These are phyloP conservation scores for Puccinia triticina DNA, from an alignment of 1,284 basidiomycete species.

Conservation along the genomic window DNA sequence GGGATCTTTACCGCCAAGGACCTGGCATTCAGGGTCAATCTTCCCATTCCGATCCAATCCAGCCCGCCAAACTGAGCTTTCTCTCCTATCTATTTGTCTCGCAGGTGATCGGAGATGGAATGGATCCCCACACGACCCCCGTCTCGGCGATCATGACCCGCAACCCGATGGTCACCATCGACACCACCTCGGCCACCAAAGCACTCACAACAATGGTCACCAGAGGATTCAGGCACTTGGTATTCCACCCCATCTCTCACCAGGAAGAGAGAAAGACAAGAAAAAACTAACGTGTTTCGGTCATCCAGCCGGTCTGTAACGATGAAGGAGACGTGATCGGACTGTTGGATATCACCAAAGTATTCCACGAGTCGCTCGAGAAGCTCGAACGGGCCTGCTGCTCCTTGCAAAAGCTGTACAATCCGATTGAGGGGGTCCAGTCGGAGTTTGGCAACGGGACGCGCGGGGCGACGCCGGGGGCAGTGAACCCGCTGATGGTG, in stretches of 20 bases:
- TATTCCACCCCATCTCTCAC: constrained; percentile 70
- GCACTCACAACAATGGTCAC: constrained; percentile 98
- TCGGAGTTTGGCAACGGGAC: constrained; percentile 84
- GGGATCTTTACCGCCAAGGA: constrained; percentile 99
- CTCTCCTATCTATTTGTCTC: neutral
- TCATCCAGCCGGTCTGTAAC: constrained; percentile 79
- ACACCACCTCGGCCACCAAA: constrained; percentile 96
- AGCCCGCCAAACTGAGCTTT: no score
- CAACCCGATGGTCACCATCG: constrained; percentile 98
- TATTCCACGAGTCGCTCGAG: constrained; percentile 97
- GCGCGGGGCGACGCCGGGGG: neutral
- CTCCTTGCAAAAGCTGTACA: constrained; percentile 94
- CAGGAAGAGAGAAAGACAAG: no score
- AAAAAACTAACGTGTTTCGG: neutral
- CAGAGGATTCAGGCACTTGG: no score
- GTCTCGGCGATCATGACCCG: no score
- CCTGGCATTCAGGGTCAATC: constrained; percentile 85
- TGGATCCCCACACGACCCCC: no score
- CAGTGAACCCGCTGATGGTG: no score
- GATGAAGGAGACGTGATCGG: constrained; percentile 98
- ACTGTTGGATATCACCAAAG: constrained; percentile 96
- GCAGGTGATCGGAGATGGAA: constrained; percentile 91
- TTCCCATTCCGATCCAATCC: neutral
- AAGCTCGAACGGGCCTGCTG: constrained; percentile 97
- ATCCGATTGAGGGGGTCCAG: constrained; percentile 95